Evolutionary conservation across 2,329 filamentous ascomycete genomes (phyloP), one percentile per base, ranked within the genome.

Genomic region (Mycogone perniciosa): DNA sequence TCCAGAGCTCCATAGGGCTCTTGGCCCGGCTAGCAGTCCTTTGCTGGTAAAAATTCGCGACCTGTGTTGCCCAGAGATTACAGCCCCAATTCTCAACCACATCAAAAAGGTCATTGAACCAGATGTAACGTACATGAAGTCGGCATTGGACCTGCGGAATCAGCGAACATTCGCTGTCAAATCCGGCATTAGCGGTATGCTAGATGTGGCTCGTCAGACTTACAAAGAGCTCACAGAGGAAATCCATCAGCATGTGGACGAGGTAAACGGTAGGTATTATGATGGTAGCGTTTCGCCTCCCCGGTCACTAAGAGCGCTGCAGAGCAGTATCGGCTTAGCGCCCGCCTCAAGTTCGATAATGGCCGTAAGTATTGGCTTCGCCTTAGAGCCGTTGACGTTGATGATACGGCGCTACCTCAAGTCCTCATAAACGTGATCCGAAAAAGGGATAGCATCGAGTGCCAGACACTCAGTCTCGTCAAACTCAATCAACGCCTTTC

Each of bases 81-180:
- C 86, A 5, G 70, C 73, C 13, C 73, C 76, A 1, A 77, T 92
- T 3, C 72, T 84, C 41, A 70, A 77, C 2, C 68, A 86, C 2
- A 90, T 99, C 46, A 71, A 79, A 41, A 70, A 75, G 10, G 81
- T 81, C 0, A 84, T 99, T 58, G 93, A 97, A 56, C 79, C 87
- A 7, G 88, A 96, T 63, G 88, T 90, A 0, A 80, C 77, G 0
- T 95, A 87, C 58, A 86, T 88, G 52, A 88, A 79, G 43, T 82
- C 85, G 26, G 86, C 93, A 0, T 75, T 97, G 4, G 92, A 96
- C 55, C 74, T 96, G 51, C 81, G 91, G 10, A 95, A 96, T 54
- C 92, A 97, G 64, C 78, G 92, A 56, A 88, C 86, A 1, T 96
- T 95, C 70, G 92, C 92, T 26, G 85, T 97, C 31, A 93, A 86